Evolutionary conservation across 768 basidiomycete genomes (phyloP).

Genomic region (Austroboletus eburneus): DNA sequence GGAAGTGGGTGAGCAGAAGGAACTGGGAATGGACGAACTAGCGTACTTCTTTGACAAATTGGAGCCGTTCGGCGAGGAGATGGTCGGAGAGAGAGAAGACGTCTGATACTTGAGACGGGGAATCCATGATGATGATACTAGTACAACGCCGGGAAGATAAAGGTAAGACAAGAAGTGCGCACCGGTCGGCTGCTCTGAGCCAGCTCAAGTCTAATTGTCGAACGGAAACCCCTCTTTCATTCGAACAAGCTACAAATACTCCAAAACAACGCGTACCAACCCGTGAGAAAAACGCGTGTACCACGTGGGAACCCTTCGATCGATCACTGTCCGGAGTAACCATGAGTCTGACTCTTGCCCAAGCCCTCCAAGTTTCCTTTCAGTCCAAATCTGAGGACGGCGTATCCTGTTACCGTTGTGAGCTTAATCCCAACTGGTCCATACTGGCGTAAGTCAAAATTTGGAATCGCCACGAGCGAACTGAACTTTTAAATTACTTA

Average conservation of each 20-base stretch:
- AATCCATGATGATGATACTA: conserved; percentile 25
- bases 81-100: conserved; percentile 76
- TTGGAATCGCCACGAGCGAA: background rate
- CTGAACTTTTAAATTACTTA: too few species aligned
- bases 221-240: conserved; percentile 3
- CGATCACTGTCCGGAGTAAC: too few species aligned
- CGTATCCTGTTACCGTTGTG: conserved; percentile 21
- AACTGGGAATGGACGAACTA: background rate
- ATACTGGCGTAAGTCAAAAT: conserved; percentile 38
- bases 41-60: conserved; percentile 71
- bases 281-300: conserved; percentile 23
- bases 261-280: conserved; percentile 28
- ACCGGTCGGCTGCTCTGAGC: conserved; percentile 1
- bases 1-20: conserved; percentile 3
- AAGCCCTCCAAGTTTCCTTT: conserved; percentile 22
- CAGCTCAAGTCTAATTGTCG: background rate
- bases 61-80: conserved; percentile 61
- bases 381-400: conserved; percentile 19
- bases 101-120: conserved; percentile 37
- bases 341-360: conserved; percentile 1
- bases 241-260: conserved; percentile 28
- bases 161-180: background rate
- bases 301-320: background rate
- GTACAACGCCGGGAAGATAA: conserved; percentile 16
- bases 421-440: conserved; percentile 44